Percentiles rank a stretch among this genome's conserved stretches.
These are phyloP conservation scores for Fusarium pseudocircinatum DNA, from an alignment of 2,329 filamentous ascomycete species.

Conservation along the genomic window DNA sequence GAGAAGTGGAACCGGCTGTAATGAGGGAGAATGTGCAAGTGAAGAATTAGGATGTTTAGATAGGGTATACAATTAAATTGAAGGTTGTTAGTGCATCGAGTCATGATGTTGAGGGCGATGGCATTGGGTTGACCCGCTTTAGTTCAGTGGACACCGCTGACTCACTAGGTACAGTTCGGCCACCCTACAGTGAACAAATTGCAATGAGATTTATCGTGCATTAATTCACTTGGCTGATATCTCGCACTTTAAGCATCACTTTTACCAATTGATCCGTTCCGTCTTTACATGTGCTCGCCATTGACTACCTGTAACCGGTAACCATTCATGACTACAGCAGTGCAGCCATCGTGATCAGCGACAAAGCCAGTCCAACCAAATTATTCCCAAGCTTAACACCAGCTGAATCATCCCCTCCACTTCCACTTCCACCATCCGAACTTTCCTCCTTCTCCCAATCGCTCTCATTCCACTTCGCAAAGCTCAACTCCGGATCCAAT, in stretches of 20 bases:
- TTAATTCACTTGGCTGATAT: accelerated
- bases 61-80: accelerated
- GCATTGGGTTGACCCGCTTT: accelerated
- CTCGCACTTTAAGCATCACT: accelerated
- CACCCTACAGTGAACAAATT: not conserved
- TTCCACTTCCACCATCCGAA: not conserved
- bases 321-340: constrained; percentile 7
- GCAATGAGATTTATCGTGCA: accelerated
- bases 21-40: not conserved
- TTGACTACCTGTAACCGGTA: no score
- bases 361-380: not conserved
- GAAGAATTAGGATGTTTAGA: not conserved
- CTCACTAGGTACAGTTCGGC: no score
- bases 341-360: not conserved
- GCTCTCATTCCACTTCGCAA: constrained; percentile 37
- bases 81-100: not conserved
- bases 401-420: not conserved
- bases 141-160: not conserved
- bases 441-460: constrained; percentile 6
- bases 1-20: not conserved
- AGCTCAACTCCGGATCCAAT: constrained; percentile 36
- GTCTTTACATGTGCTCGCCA: no score
- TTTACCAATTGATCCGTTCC: no score
- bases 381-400: not conserved
- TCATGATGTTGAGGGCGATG: no score